A percentile compares a stretch with the other conserved stretches of the same genome.
These are phyloP conservation scores for Trypanosoma mega DNA, from an alignment of 208 protist species.

Conservation along the genomic window DNA sequence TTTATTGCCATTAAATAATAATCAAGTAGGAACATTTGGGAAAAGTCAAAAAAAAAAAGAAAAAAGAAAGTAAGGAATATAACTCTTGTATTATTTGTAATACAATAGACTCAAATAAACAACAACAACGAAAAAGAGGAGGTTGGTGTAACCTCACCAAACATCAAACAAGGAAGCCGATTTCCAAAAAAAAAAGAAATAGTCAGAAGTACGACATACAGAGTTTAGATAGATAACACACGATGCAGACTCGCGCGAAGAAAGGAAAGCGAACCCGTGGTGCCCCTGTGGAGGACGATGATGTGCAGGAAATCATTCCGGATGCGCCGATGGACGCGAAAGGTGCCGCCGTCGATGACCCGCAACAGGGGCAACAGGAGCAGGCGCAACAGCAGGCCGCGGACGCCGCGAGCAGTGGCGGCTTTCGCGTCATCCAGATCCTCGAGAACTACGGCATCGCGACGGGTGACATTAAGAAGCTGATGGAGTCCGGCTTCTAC, in stretches of 20 bases:
- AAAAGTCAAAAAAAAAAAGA: not conserved
- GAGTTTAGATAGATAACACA: not conserved
- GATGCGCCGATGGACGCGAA: not conserved
- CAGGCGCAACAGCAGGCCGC: slow-evolving; percentile 40
- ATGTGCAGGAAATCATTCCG: slow-evolving; percentile 21
- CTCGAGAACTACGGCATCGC: slow-evolving; percentile 94
- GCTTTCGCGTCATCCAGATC: slow-evolving; percentile 85
- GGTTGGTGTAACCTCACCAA: too few relatives aligned
- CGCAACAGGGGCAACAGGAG: slow-evolving; percentile 14
- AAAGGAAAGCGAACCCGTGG: slow-evolving; percentile 16
- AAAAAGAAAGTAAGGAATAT: not conserved
- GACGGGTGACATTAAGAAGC: slow-evolving; percentile 97
- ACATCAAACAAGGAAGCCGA: too few relatives aligned
- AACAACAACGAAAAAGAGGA: too few relatives aligned
- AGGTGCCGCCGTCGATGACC: slow-evolving; percentile 17
- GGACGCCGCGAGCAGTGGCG: slow-evolving; percentile 35
- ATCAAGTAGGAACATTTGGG: not conserved
- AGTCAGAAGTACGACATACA: too few relatives aligned
- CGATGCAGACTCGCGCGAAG: slow-evolving; percentile 29
- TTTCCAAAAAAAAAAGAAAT: too few relatives aligned
- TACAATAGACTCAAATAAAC: too few relatives aligned
- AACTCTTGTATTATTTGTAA: not conserved
- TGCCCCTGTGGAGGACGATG: slow-evolving; percentile 11
- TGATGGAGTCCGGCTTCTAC: slow-evolving; percentile 95
- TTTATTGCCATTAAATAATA: not conserved